Conservation (phyloP, 2,329 filamentous ascomycete species). For the Alternaria sp. region DNA sequence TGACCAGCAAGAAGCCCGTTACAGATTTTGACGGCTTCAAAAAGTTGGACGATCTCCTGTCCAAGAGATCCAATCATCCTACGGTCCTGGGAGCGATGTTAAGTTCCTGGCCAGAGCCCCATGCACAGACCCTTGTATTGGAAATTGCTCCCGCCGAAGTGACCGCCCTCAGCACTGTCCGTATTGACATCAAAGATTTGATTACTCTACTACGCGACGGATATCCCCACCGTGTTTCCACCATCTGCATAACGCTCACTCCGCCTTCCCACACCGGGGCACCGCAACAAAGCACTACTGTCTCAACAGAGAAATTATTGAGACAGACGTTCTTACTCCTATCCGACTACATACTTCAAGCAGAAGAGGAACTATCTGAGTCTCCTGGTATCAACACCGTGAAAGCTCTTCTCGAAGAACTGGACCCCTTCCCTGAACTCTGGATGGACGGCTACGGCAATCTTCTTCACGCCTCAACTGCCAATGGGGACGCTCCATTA, state of each 20-base stretch:
- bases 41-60: too few species aligned
- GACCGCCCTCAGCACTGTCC: background rate
- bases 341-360: background rate
- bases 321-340: background rate
- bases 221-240: background rate
- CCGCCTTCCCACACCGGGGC: background rate
- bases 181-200: background rate
- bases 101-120: too few species aligned
- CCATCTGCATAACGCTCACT: background rate
- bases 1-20: too few species aligned
- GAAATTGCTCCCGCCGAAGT: background rate
- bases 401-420: background rate
- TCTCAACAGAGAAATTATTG: background rate
- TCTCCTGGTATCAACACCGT: background rate
- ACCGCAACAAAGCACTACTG: background rate
- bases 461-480: background rate
- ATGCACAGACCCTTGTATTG: too few species aligned
- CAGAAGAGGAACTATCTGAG: background rate
- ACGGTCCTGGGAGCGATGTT: too few species aligned
- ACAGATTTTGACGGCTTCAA: too few species aligned
- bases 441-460: background rate
- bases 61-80: too few species aligned
- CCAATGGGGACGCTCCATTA: background rate
- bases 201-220: background rate
- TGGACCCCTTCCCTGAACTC: background rate